Conservation (phyloP, 2,329 filamentous ascomycete genomes). For the Stagonosporopsis chrysanthemi region DNA sequence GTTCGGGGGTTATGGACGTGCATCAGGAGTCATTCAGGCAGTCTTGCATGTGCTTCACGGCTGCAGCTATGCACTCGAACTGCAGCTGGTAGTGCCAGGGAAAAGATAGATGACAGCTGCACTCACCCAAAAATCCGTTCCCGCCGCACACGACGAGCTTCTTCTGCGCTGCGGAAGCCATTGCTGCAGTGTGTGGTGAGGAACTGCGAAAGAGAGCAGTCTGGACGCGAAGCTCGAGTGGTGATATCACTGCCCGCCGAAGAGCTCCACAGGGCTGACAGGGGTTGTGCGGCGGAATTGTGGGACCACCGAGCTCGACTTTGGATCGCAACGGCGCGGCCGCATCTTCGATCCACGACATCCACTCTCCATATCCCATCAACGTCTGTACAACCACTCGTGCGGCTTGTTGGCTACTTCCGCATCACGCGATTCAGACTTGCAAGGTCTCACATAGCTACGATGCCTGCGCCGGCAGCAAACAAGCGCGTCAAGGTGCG, state of each 20-base stretch:
- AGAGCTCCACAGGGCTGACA: slow-evolving; percentile 32
- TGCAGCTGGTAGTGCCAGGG: background rate
- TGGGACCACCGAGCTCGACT: slow-evolving; percentile 5
- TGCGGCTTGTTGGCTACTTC: too few relatives aligned
- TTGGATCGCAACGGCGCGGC: background rate
- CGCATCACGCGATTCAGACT: too few relatives aligned
- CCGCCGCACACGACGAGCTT: slow-evolving; percentile 90
- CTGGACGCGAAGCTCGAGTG: slow-evolving; percentile 31
- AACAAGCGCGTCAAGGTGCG: slow-evolving; percentile 61
- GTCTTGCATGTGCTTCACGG: too few relatives aligned
- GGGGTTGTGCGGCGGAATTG: slow-evolving; percentile 21
- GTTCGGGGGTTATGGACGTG: background rate
- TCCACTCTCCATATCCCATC: background rate
- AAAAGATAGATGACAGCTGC: background rate
- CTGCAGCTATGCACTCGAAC: too few relatives aligned
- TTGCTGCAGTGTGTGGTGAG: slow-evolving; percentile 29
- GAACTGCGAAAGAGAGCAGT: background rate
- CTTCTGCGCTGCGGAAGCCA: slow-evolving; percentile 69
- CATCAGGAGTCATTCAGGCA: background rate
- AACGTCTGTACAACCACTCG: background rate
- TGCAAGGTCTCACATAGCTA: background rate
- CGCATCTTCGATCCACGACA: background rate
- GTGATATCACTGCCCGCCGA: slow-evolving; percentile 45
- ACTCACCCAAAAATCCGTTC: slow-evolving; percentile 82
- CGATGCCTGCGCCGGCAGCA: slow-evolving; percentile 62